A percentile compares a stretch with the other conserved stretches of the same genome.
These are phyloP conservation scores for Psilocybe azurescens DNA, from an alignment of 768 basidiomycete species.

Conservation along the genomic window DNA sequence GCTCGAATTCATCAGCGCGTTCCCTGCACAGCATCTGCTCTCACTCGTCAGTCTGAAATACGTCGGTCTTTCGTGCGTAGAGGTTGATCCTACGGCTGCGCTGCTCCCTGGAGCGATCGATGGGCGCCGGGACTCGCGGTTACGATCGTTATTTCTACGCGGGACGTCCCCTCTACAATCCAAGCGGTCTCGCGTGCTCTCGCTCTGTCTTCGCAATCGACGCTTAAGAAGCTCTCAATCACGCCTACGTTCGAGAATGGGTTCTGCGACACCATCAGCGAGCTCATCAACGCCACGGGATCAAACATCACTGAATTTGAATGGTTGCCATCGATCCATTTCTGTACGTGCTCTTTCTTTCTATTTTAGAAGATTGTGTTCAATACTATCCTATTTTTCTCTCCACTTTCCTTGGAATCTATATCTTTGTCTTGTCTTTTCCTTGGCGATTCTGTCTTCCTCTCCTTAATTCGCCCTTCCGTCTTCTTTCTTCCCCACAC, in stretches of 20 bases:
- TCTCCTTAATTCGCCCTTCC: no score
- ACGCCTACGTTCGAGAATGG: conserved; percentile 28
- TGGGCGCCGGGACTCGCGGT: conserved; percentile 2
- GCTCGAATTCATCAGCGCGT: conserved; percentile 23
- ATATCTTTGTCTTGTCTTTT: no score
- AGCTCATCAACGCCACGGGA: conserved; percentile 20
- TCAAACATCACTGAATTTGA: conserved; percentile 20
- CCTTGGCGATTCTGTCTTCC: no score
- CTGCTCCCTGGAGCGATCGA: background rate
- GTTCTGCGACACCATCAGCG: conserved; percentile 21
- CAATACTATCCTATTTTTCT: background rate
- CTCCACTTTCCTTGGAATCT: background rate
- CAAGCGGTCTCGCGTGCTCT: conserved; percentile 13
- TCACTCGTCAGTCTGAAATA: conserved; percentile 11
- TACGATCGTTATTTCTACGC: conserved; percentile 20
- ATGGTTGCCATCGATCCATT: conserved; percentile 30
- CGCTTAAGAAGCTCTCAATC: conserved; percentile 20
- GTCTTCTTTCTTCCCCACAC: no score
- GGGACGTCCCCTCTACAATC: conserved; percentile 22
- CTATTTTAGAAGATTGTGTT: background rate
- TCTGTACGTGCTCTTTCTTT: conserved; percentile 20
- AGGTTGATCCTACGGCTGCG: conserved; percentile 8
- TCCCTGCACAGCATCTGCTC: conserved; percentile 19
- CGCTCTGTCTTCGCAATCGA: background rate
- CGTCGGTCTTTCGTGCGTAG: conserved; percentile 26